phyloP scores from a whole-genome alignment of 179 eudicot genomes.

The Spergularia azorica region DNA sequence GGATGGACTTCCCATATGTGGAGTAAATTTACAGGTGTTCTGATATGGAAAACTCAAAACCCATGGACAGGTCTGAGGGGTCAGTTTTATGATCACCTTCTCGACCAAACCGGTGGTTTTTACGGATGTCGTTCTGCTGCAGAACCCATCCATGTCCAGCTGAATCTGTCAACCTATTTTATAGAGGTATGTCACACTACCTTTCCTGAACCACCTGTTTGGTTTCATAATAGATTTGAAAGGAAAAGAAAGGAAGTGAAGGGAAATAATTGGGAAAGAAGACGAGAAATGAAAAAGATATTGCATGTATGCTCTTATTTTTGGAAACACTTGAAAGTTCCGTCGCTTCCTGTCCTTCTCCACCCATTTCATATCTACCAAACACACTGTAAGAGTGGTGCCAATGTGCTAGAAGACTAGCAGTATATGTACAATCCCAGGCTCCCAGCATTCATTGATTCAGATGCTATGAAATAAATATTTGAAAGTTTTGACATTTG shows the following conservation, averaged over 20 bases:
- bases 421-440: too few species aligned
- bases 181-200: conserved; percentile 61
- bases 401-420: too few species aligned
- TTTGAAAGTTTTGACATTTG: background rate
- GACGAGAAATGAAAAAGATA: background rate
- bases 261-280: too few species aligned
- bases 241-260: too few species aligned
- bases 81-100: conserved; percentile 98
- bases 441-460: too few species aligned
- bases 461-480: too few species aligned
- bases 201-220: background rate
- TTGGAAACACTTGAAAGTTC: too few species aligned
- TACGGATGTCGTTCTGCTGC: conserved; percentile 97
- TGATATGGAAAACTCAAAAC: conserved; percentile 96
- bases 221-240: background rate
- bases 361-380: too few species aligned
- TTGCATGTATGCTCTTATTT: background rate
- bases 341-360: background rate
- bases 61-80: conserved; percentile 99
- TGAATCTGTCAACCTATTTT: conserved; percentile 73
- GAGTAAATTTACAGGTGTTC: conserved; percentile 91
- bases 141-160: conserved; percentile 96
- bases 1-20: conserved; percentile 98
- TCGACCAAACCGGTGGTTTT: conserved; percentile 93
- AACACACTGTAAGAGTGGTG: too few species aligned